A percentile compares a stretch with the other conserved stretches of the same genome.
These are phyloP conservation scores for Penicillium parvum DNA, from an alignment of 495 filamentous ascomycete genomes.

Conservation along the genomic window DNA sequence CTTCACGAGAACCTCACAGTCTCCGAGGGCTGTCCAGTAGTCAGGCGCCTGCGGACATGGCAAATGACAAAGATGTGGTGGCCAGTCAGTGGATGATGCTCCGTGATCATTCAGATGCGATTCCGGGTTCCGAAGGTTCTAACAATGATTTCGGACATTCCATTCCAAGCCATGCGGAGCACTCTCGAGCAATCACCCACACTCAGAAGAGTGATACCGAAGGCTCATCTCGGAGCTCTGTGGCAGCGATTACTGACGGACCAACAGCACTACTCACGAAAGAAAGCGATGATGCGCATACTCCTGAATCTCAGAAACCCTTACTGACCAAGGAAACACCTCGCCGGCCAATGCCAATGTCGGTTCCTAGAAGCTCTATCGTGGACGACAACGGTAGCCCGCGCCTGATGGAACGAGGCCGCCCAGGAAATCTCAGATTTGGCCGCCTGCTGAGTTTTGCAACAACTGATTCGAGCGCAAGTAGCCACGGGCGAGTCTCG, in stretches of 20 bases:
- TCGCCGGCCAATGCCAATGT: not conserved
- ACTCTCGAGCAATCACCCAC: not conserved
- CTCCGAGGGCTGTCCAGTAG: no score
- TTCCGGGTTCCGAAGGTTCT: not conserved
- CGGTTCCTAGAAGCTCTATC: constrained; percentile 11
- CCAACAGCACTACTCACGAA: not conserved
- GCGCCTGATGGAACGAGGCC: constrained; percentile 6
- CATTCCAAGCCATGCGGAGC: not conserved
- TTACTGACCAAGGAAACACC: constrained; percentile 9
- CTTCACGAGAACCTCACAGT: no score
- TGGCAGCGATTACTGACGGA: not conserved
- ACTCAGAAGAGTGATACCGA: not conserved
- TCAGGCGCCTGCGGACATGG: no score
- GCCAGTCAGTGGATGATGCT: no score
- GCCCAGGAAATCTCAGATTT: not conserved
- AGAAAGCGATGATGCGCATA: constrained; percentile 1
- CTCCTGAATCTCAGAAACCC: constrained; percentile 21
- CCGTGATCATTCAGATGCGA: no score
- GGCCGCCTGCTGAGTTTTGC: constrained; percentile 1
- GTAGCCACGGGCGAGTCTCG: constrained; percentile 7
- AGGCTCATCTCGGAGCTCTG: constrained; percentile 6
- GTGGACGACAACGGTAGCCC: constrained; percentile 33
- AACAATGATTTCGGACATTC: not conserved
- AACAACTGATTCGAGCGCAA: constrained; percentile 7
- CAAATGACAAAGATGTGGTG: no score